Evolutionary conservation across 345 rosid species (phyloP).

Genomic region (Brassica cretica): DNA sequence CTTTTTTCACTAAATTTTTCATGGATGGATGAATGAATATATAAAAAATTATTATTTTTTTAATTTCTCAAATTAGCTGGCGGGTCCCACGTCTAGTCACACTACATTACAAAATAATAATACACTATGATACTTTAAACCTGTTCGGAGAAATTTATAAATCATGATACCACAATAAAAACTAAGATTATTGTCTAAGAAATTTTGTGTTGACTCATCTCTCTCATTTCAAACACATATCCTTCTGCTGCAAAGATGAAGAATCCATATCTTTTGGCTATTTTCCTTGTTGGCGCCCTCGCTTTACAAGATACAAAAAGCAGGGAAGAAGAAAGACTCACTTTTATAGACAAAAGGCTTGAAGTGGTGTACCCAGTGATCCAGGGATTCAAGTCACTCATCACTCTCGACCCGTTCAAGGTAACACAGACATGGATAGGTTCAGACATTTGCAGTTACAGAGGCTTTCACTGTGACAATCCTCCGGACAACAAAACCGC

Average conservation of each 20-base stretch:
- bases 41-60: too few relatives aligned
- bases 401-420: constrained; percentile 68
- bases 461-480: constrained; percentile 74
- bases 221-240: neutral
- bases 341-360: constrained; percentile 67
- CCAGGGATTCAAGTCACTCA: constrained; percentile 69
- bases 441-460: constrained; percentile 70
- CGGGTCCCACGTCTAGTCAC: neutral
- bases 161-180: neutral
- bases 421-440: constrained; percentile 77
- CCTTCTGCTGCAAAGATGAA: constrained; percentile 17
- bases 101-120: neutral
- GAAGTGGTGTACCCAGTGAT: constrained; percentile 69
- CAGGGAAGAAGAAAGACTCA: constrained; percentile 26
- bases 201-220: neutral
- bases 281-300: constrained; percentile 6
- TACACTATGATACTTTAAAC: neutral
- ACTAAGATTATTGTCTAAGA: neutral
- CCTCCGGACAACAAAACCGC: constrained; percentile 87
- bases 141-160: neutral
- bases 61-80: too few relatives aligned
- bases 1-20: too few relatives aligned
- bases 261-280: constrained; percentile 10
- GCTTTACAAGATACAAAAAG: neutral
- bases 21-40: too few relatives aligned